Conservation (phyloP, 2,329 filamentous ascomycete genomes). For the Fusarium multiceps region DNA sequence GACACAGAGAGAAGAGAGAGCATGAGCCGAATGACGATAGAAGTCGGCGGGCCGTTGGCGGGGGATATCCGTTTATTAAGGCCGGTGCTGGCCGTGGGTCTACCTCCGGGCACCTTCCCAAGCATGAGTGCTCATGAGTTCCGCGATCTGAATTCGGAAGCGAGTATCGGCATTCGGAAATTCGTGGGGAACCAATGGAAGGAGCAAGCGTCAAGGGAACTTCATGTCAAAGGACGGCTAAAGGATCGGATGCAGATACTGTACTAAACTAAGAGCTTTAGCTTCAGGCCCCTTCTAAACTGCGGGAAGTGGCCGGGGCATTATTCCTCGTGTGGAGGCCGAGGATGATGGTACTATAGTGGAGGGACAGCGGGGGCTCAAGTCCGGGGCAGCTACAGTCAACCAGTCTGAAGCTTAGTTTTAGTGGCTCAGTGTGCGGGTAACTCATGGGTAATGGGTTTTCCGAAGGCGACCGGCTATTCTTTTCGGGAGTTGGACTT, state of each 20-base stretch:
- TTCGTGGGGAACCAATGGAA: background rate
- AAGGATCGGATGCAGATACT: background rate
- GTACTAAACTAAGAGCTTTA: background rate
- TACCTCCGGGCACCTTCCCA: slow-evolving; percentile 16
- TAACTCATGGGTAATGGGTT: slow-evolving; percentile 38
- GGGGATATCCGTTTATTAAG: slow-evolving; percentile 42
- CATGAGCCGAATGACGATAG: slow-evolving; percentile 30
- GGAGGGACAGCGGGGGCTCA: slow-evolving; percentile 36
- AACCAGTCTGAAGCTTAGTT: slow-evolving; percentile 11
- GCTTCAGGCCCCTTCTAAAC: background rate
- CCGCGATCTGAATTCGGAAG: slow-evolving; percentile 37
- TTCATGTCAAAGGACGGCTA: background rate
- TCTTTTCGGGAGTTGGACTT: slow-evolving; percentile 44
- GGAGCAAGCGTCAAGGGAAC: background rate
- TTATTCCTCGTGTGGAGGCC: slow-evolving; percentile 23
- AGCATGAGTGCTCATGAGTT: slow-evolving; percentile 10
- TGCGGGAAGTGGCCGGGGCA: slow-evolving; percentile 18
- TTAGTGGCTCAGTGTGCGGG: slow-evolving; percentile 32
- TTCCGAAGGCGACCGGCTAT: slow-evolving; percentile 43
- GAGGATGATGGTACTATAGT: slow-evolving; percentile 19
- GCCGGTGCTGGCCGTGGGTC: slow-evolving; percentile 36
- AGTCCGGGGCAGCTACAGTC: slow-evolving; percentile 31
- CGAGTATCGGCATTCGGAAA: slow-evolving; percentile 43
- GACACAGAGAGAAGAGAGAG: background rate
- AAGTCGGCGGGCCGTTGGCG: slow-evolving; percentile 36